Evolutionary conservation across 129 eudicot genomes (phyloP).

Genomic region (Lactuca saligna): DNA sequence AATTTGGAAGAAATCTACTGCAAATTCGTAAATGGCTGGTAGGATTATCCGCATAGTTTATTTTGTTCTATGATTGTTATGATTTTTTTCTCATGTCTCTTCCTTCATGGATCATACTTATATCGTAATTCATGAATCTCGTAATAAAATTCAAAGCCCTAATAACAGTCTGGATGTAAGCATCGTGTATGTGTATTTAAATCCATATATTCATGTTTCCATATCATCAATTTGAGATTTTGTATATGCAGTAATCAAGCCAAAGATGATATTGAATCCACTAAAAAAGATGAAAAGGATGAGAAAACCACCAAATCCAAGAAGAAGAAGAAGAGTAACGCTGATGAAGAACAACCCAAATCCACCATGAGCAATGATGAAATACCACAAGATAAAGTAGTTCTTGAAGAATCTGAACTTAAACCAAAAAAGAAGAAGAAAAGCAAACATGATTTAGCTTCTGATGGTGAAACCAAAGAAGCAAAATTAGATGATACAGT

Average conservation of each 20-base stretch:
- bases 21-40: constrained; percentile 51
- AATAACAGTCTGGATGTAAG: constrained; percentile 1
- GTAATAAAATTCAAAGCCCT: background rate
- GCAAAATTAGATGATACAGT: constrained; percentile 14
- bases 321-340: constrained; percentile 33
- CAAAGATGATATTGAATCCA: constrained; percentile 8
- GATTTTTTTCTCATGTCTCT: no score
- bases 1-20: constrained; percentile 61
- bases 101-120: background rate
- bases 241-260: constrained; percentile 40
- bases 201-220: background rate
- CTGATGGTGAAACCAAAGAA: constrained; percentile 23
- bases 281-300: constrained; percentile 8
- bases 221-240: background rate
- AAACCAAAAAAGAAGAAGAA: constrained; percentile 46
- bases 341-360: background rate
- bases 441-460: constrained; percentile 25
- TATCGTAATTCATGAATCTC: constrained; percentile 7
- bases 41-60: constrained; percentile 1
- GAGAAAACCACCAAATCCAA: constrained; percentile 28
- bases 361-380: constrained; percentile 6
- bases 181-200: no score
- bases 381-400: constrained; percentile 17
- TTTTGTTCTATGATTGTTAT: background rate
- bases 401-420: constrained; percentile 31